phyloP scores from a whole-genome alignment of 768 basidiomycete species.

The Cyclocybe cylindracea region DNA sequence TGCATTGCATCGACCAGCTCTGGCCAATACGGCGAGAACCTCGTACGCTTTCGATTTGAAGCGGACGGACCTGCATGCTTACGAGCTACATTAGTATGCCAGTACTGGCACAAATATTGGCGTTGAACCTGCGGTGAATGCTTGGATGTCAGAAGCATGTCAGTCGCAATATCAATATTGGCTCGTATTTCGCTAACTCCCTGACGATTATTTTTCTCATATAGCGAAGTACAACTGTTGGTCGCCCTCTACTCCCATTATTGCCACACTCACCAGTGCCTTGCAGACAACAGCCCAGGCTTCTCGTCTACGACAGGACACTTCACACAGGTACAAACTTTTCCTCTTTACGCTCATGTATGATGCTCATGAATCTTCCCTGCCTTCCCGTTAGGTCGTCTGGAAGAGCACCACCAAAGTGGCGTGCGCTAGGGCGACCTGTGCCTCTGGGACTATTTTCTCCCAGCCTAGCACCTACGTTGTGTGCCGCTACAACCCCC shows the following conservation, averaged over 20 bases:
- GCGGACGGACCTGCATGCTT: background rate
- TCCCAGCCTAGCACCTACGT: constrained; percentile 21
- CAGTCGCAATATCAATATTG: constrained; percentile 2
- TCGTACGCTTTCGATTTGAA: constrained; percentile 15
- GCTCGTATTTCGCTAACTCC: background rate
- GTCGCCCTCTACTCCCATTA: background rate
- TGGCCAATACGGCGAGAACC: constrained; percentile 28
- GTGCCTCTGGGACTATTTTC: constrained; percentile 31
- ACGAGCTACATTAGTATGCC: constrained; percentile 13
- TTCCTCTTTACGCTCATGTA: background rate
- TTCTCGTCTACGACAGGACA: constrained; percentile 28
- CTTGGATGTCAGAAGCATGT: constrained; percentile 32
- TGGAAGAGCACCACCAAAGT: constrained; percentile 55
- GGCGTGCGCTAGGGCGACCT: constrained; percentile 45
- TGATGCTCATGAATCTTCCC: background rate
- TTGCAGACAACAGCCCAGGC: constrained; percentile 25
- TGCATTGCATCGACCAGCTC: background rate
- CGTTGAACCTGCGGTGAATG: constrained; percentile 16
- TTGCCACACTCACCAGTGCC: background rate
- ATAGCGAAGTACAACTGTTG: constrained; percentile 24
- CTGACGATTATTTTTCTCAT: too few relatives aligned
- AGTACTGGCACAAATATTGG: constrained; percentile 14
- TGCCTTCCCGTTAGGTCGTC: constrained; percentile 37
- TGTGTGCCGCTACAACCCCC: constrained; percentile 28
- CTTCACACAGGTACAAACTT: constrained; percentile 27